phyloP scores from a whole-genome alignment of 2,329 filamentous ascomycete species.

The Venturia aucupariae region DNA sequence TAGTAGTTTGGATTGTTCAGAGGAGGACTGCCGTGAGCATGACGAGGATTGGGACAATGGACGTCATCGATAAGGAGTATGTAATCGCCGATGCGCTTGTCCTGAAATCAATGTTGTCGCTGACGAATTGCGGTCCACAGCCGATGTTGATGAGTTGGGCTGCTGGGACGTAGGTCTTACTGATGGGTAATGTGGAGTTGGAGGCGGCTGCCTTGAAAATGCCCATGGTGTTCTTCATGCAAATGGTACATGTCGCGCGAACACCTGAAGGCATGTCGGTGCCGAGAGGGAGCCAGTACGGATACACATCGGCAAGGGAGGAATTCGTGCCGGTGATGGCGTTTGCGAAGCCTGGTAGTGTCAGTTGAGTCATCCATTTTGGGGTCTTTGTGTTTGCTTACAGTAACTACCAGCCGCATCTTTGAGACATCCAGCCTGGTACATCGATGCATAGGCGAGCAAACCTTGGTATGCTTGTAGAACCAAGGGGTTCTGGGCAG shows the following conservation, averaged over 20 bases:
- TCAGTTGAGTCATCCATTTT: too few species aligned
- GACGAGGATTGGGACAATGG: neutral
- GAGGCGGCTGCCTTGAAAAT: constrained; percentile 64
- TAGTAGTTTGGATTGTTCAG: too few species aligned
- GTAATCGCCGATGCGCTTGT: neutral
- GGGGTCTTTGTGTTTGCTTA: constrained; percentile 31
- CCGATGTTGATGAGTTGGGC: constrained; percentile 62
- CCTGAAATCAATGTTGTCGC: constrained; percentile 37
- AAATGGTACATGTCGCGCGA: constrained; percentile 64
- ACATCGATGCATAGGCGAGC: constrained; percentile 66
- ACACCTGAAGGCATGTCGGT: constrained; percentile 56
- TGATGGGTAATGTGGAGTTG: constrained; percentile 57
- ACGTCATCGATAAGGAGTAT: neutral
- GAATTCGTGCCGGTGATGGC: constrained; percentile 64
- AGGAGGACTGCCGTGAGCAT: neutral
- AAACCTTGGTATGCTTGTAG: constrained; percentile 67
- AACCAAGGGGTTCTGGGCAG: constrained; percentile 58
- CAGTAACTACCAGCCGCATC: constrained; percentile 58
- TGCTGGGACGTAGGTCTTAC: constrained; percentile 58
- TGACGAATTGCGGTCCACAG: constrained; percentile 48
- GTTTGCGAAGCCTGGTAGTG: constrained; percentile 54
- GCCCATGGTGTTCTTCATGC: constrained; percentile 71
- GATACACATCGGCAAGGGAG: constrained; percentile 62
- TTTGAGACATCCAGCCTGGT: constrained; percentile 70
- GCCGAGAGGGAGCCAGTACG: constrained; percentile 82